Evolutionary conservation across 306 rosid genomes (phyloP).

Genomic region (Corylus avellana): DNA sequence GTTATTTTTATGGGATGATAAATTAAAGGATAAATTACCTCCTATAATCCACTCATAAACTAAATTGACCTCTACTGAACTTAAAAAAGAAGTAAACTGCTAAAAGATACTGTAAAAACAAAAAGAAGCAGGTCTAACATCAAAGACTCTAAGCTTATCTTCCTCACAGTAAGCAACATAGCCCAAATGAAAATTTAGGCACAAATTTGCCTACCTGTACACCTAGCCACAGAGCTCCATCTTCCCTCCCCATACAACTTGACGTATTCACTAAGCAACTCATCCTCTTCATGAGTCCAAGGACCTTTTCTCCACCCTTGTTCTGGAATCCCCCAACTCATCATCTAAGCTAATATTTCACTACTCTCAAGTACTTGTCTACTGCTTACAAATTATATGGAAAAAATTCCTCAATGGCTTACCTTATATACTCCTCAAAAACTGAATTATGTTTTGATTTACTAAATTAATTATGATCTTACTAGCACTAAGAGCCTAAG

Average conservation of each 20-base stretch:
- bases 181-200: not conserved
- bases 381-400: conserved; percentile 20
- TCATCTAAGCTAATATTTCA: conserved; percentile 20
- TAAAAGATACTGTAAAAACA: not conserved
- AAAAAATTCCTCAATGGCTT: conserved; percentile 26
- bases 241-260: conserved; percentile 53
- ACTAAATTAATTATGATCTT: not conserved
- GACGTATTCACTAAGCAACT: conserved; percentile 51
- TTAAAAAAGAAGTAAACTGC: not conserved
- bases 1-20: not conserved
- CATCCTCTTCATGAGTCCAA: conserved; percentile 76
- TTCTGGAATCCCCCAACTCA: conserved; percentile 27
- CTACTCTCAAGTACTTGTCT: not conserved
- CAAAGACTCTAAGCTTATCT: not conserved
- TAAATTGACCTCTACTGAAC: not conserved
- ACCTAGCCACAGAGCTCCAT: conserved; percentile 58
- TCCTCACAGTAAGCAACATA: not conserved
- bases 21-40: not conserved
- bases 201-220: conserved; percentile 42
- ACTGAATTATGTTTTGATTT: not conserved
- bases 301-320: conserved; percentile 73
- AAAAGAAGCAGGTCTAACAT: not conserved
- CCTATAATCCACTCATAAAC: not conserved
- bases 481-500: not conserved
- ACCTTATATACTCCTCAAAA: conserved; percentile 8